phyloP scores from a whole-genome alignment of 495 filamentous ascomycete species.

The Letharia columbiana region DNA sequence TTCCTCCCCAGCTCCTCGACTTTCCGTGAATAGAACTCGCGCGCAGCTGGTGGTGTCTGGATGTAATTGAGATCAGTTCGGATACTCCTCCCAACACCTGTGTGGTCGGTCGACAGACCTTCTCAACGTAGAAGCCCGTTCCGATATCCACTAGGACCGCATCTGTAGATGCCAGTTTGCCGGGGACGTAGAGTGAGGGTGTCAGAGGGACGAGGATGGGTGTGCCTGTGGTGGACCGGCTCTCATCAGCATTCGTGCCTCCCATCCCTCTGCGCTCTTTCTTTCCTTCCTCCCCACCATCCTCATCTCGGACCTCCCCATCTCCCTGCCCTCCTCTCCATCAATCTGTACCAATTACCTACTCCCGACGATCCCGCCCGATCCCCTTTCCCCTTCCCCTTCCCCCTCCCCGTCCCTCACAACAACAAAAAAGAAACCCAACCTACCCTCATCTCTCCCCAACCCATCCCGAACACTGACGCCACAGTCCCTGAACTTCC shows the following conservation, averaged over 20 bases:
- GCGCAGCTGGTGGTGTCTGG: conserved; percentile 62
- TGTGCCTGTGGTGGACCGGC: conserved; percentile 35
- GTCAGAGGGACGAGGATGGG: conserved; percentile 85
- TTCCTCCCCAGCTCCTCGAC: conserved; percentile 70
- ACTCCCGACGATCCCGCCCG: not conserved
- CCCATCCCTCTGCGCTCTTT: not conserved
- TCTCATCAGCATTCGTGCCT: not conserved
- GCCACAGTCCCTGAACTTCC: conserved; percentile 86
- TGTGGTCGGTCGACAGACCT: conserved; percentile 41
- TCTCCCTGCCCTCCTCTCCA: not conserved
- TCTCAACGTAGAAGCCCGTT: conserved; percentile 95
- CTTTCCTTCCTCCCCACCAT: too few species aligned
- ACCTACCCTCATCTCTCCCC: conserved; percentile 28
- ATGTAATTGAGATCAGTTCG: not conserved
- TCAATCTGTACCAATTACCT: not conserved
- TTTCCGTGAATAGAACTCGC: conserved; percentile 77
- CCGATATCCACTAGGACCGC: conserved; percentile 91
- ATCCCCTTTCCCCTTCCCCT: not conserved
- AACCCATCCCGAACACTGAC: conserved; percentile 57
- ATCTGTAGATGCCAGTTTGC: conserved; percentile 63
- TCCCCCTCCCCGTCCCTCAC: not conserved
- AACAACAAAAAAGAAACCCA: not conserved
- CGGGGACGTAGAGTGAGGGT: conserved; percentile 86
- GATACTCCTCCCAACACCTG: not conserved
- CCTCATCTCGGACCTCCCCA: not conserved